Percentiles rank a stretch among this genome's conserved stretches.
These are phyloP conservation scores for Penicillium sp. DNA, from an alignment of 2,329 filamentous ascomycete species.

Conservation along the genomic window DNA sequence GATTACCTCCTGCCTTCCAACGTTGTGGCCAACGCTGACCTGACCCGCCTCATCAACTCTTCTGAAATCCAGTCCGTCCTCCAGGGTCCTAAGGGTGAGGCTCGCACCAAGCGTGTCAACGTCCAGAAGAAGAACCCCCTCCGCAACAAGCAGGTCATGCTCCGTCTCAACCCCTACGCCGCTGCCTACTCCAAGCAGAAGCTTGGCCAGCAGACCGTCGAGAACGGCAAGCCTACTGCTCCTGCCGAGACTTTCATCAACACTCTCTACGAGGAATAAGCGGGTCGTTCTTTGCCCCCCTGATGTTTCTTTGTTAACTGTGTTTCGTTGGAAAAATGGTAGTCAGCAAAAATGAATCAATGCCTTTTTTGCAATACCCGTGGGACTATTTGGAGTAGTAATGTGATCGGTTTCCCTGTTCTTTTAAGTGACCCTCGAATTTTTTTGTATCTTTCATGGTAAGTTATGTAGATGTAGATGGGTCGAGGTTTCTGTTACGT, in stretches of 20 bases:
- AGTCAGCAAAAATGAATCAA: constrained; percentile 32
- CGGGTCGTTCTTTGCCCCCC: constrained; percentile 12
- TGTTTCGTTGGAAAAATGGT: constrained; percentile 21
- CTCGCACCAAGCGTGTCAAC: constrained; percentile 80
- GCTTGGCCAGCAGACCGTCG: constrained; percentile 68
- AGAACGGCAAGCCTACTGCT: constrained; percentile 59
- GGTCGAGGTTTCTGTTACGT: neutral
- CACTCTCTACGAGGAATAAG: constrained; percentile 53
- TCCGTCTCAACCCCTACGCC: constrained; percentile 98
- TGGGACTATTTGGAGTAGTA: constrained; percentile 26
- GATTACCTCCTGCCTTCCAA: constrained; percentile 96
- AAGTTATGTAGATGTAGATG: constrained; percentile 7
- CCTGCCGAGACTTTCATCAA: constrained; percentile 53
- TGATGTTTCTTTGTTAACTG: constrained; percentile 23
- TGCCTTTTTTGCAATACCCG: constrained; percentile 30
- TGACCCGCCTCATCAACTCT: constrained; percentile 98
- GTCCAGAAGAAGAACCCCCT: constrained; percentile 99
- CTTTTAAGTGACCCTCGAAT: constrained; percentile 10
- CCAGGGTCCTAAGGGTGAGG: constrained; percentile 83
- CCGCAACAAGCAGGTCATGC: constrained; percentile 96
- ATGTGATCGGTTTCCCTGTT: constrained; percentile 27
- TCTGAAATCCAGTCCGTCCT: constrained; percentile 97
- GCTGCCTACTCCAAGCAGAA: constrained; percentile 83
- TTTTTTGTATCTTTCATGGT: constrained; percentile 6
- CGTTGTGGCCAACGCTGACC: constrained; percentile 89